phyloP scores from a whole-genome alignment of 2,329 filamentous ascomycete species.

The Aspergillus arachidicola region DNA sequence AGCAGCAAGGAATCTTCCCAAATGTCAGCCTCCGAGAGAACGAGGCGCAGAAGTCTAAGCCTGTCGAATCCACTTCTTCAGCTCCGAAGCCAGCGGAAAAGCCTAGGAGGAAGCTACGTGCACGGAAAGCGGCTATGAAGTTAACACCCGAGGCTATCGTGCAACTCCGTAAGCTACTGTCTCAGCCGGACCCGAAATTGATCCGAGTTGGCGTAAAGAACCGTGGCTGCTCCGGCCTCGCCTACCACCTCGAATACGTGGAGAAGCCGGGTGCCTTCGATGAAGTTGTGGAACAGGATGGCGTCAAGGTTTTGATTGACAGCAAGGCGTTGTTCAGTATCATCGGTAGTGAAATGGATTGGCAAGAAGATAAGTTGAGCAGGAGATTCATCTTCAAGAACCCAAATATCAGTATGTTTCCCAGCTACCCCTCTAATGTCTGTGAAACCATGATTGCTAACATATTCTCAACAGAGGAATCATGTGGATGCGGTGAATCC shows the following conservation, averaged over 20 bases:
- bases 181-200: constrained; percentile 85
- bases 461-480: constrained; percentile 69
- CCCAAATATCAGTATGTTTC: constrained; percentile 92
- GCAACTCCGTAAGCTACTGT: constrained; percentile 74
- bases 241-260: constrained; percentile 93
- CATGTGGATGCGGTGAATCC: constrained; percentile 94
- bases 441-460: constrained; percentile 22
- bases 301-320: constrained; percentile 92
- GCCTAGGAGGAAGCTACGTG: constrained; percentile 68
- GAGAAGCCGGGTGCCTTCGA: constrained; percentile 88
- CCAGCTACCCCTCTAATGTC: background rate
- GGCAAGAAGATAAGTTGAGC: constrained; percentile 93
- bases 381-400: constrained; percentile 93
- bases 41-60: constrained; percentile 69
- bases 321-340: constrained; percentile 98
- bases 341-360: constrained; percentile 98
- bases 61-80: constrained; percentile 40
- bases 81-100: constrained; percentile 50
- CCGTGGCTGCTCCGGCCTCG: constrained; percentile 87
- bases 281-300: constrained; percentile 92
- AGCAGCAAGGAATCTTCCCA: constrained; percentile 34
- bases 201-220: constrained; percentile 95
- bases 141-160: constrained; percentile 78
- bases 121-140: constrained; percentile 89
- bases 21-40: constrained; percentile 59